A percentile compares a stretch with the other conserved stretches of the same genome.
Conservation (phyloP, 345 rosid species). For the Camelina neglecta region DNA sequence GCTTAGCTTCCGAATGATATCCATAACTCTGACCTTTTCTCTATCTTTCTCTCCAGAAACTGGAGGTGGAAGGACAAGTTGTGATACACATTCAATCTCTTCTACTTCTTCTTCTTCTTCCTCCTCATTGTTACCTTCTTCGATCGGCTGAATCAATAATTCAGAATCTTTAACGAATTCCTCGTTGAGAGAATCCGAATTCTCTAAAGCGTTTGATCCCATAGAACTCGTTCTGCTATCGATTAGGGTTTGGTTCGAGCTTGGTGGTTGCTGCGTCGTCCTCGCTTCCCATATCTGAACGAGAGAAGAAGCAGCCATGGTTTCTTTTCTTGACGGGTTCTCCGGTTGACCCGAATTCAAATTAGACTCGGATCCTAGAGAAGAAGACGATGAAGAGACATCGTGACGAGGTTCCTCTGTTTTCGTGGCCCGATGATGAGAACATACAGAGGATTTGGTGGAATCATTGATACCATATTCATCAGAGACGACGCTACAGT, state of each 20-base stretch:
- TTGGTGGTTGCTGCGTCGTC: constrained; percentile 51
- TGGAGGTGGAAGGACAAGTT: constrained; percentile 26
- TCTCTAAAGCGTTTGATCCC: constrained; percentile 34
- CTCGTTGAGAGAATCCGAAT: constrained; percentile 20
- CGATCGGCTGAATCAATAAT: constrained; percentile 9
- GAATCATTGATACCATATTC: background rate
- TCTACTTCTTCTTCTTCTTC: constrained; percentile 36
- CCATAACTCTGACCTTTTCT: constrained; percentile 65
- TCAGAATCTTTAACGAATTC: constrained; percentile 26
- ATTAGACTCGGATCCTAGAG: constrained; percentile 24
- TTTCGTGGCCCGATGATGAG: constrained; percentile 52
- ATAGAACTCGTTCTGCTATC: constrained; percentile 41
- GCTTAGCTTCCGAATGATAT: constrained; percentile 66
- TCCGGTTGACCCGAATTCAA: constrained; percentile 33
- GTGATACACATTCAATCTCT: constrained; percentile 45
- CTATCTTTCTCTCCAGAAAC: constrained; percentile 55
- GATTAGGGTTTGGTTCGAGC: constrained; percentile 39
- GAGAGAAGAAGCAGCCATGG: constrained; percentile 73
- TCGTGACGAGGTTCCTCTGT: constrained; percentile 36
- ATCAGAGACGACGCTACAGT: constrained; percentile 39
- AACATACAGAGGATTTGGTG: constrained; percentile 33
- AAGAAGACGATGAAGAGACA: constrained; percentile 22
- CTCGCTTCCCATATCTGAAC: constrained; percentile 96
- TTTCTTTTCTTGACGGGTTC: constrained; percentile 13
- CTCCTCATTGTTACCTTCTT: constrained; percentile 23